Evolutionary conservation across 306 rosid genomes (phyloP).

Genomic region (Prunus armeniaca): DNA sequence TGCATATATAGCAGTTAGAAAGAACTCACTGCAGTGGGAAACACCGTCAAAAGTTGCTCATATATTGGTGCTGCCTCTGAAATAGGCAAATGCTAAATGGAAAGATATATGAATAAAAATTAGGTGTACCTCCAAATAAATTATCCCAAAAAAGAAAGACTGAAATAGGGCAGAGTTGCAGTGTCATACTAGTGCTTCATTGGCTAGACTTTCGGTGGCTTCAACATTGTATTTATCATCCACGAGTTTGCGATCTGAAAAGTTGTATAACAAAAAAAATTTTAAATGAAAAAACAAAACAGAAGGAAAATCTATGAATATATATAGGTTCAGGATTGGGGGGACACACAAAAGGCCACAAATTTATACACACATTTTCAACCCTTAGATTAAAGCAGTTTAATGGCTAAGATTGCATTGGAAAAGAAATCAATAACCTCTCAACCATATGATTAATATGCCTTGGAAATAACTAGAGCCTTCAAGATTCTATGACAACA

Average conservation of each 20-base stretch:
- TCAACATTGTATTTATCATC: conserved; percentile 11
- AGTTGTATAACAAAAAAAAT: neutral
- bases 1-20: conserved; percentile 8
- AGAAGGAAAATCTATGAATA: neutral
- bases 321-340: no score
- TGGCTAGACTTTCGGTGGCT: conserved; percentile 16
- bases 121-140: neutral
- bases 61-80: conserved; percentile 79
- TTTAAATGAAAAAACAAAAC: neutral
- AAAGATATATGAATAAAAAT: neutral
- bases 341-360: no score
- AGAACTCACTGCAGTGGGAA: conserved; percentile 82
- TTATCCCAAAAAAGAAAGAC: neutral
- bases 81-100: conserved; percentile 69
- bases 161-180: neutral
- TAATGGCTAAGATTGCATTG: no score
- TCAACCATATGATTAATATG: no score
- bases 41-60: conserved; percentile 74
- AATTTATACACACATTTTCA: no score
- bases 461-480: no score
- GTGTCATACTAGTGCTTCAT: conserved; percentile 4
- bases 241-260: neutral
- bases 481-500: no score
- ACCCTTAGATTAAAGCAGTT: no score
- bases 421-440: no score